Evolutionary conservation across 768 basidiomycete species (phyloP).

Genomic region (Serpula lacrymans): DNA sequence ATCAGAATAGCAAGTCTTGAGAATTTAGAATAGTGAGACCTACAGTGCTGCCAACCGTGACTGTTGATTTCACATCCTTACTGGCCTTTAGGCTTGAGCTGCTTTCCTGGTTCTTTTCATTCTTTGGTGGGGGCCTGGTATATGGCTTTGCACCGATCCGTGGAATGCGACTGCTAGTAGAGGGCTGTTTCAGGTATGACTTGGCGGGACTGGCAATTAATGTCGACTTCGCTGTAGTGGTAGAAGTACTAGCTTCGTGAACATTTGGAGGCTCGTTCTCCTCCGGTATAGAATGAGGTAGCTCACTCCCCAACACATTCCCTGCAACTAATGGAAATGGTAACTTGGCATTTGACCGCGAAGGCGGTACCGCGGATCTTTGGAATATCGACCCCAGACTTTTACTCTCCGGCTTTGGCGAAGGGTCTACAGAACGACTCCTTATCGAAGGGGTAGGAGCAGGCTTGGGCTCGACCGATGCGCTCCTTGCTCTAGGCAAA

Average conservation of each 20-base stretch:
- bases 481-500: constrained; percentile 24
- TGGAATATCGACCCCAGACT: constrained; percentile 19
- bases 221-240: constrained; percentile 18
- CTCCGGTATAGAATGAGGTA: constrained; percentile 31
- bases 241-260: constrained; percentile 10
- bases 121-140: constrained; percentile 32
- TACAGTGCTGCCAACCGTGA: constrained; percentile 14
- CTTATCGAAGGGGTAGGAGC: constrained; percentile 11
- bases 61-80: background rate
- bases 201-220: constrained; percentile 25
- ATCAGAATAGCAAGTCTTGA: background rate
- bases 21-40: constrained; percentile 4
- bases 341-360: constrained; percentile 13
- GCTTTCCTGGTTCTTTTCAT: constrained; percentile 3
- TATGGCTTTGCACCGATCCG: constrained; percentile 60
- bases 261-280: constrained; percentile 17
- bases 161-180: constrained; percentile 55
- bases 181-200: constrained; percentile 46
- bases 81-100: constrained; percentile 5
- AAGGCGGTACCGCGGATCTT: constrained; percentile 2
- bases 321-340: constrained; percentile 25
- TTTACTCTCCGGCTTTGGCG: constrained; percentile 8
- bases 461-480: constrained; percentile 34
- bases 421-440: constrained; percentile 29
- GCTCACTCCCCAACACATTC: constrained; percentile 15